phyloP scores from a whole-genome alignment of 192 early-diverging fungal species.

The Coemansia reversa region DNA sequence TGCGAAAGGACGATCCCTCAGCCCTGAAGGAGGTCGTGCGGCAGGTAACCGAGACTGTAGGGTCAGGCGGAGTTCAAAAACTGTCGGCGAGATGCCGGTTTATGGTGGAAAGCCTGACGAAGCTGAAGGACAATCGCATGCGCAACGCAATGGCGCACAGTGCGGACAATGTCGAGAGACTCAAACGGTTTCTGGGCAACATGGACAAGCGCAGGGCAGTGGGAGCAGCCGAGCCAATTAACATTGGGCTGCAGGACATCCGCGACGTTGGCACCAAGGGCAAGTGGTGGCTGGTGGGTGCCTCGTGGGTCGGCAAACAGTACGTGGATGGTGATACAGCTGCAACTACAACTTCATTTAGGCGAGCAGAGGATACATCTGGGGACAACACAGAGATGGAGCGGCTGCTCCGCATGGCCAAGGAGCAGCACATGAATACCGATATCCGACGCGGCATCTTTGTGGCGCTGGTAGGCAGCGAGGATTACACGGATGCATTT shows the following conservation, averaged over 20 bases:
- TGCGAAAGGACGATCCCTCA: slow-evolving; percentile 88
- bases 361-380: slow-evolving; percentile 6
- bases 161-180: slow-evolving; percentile 62
- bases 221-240: slow-evolving; percentile 67
- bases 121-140: slow-evolving; percentile 91
- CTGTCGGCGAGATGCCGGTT: slow-evolving; percentile 73
- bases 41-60: slow-evolving; percentile 40
- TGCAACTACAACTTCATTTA: not conserved
- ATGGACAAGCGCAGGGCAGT: slow-evolving; percentile 57
- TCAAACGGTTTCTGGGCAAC: slow-evolving; percentile 78
- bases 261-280: slow-evolving; percentile 76
- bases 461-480: slow-evolving; percentile 85
- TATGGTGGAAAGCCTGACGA: slow-evolving; percentile 92
- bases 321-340: slow-evolving; percentile 7
- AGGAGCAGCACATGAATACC: slow-evolving; percentile 94
- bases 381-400: slow-evolving; percentile 41
- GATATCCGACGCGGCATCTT: slow-evolving; percentile 92
- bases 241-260: slow-evolving; percentile 86
- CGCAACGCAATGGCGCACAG: slow-evolving; percentile 61
- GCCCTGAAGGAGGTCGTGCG: slow-evolving; percentile 88
- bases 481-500: slow-evolving; percentile 93
- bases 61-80: slow-evolving; percentile 25
- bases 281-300: slow-evolving; percentile 98
- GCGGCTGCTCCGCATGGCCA: slow-evolving; percentile 75
- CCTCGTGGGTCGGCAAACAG: slow-evolving; percentile 81